Percentiles rank a stretch among this genome's conserved stretches.
These are phyloP conservation scores for Oxyria digyna DNA, from an alignment of 148 eudicot genomes.

Conservation along the genomic window DNA sequence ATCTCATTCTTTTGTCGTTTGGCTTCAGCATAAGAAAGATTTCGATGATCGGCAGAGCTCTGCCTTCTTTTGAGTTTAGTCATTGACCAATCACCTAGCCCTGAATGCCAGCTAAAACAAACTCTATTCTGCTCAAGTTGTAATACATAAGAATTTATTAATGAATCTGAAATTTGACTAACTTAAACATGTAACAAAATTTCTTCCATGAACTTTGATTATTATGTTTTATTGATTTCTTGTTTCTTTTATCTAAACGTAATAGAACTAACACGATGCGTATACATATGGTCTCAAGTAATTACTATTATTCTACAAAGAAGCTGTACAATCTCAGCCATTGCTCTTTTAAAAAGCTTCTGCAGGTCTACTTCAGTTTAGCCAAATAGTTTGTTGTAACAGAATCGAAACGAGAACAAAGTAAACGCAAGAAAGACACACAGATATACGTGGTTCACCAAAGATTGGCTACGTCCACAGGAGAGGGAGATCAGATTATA, in stretches of 20 bases:
- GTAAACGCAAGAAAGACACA: no score
- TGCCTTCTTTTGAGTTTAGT: no score
- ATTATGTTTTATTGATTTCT: background rate
- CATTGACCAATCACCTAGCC: background rate
- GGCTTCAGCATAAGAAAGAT: no score
- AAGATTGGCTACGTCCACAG: no score
- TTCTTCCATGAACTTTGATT: background rate
- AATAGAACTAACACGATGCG: background rate
- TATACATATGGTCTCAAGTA: background rate
- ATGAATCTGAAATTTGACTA: background rate
- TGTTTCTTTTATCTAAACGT: background rate
- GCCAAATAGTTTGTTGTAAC: no score
- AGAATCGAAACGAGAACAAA: no score
- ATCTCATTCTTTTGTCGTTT: no score
- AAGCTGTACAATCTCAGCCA: background rate
- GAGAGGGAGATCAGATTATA: no score
- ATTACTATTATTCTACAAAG: background rate
- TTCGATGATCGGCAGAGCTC: no score
- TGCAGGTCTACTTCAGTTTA: background rate
- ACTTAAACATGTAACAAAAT: background rate
- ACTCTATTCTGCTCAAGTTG: background rate
- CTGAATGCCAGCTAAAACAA: background rate
- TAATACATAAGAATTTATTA: background rate
- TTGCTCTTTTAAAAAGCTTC: background rate
- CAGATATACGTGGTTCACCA: no score